These are phyloP conservation scores for Phialophora chinensis DNA, from an alignment of 2,329 filamentous ascomycete species.

Conservation along the genomic window DNA sequence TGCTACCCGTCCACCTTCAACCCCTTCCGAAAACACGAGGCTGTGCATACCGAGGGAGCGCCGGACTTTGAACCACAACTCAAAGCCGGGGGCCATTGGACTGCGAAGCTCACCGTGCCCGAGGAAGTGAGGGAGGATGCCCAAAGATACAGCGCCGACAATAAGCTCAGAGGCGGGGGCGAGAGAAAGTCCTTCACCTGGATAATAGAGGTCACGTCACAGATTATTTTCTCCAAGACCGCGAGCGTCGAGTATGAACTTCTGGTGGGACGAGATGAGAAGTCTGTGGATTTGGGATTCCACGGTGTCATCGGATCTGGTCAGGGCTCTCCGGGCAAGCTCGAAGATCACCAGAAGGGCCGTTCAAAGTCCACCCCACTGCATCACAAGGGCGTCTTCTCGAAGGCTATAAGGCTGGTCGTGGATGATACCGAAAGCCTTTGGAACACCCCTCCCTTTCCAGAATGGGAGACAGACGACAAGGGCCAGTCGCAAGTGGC, in stretches of 20 bases:
- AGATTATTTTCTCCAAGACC: conserved; percentile 90
- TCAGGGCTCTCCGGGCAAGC: conserved; percentile 66
- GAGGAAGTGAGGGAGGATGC: conserved; percentile 67
- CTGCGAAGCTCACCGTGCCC: conserved; percentile 78
- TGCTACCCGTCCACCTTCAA: conserved; percentile 84
- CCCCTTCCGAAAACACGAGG: conserved; percentile 77
- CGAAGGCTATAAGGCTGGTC: conserved; percentile 75
- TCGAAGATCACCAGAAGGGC: conserved; percentile 77
- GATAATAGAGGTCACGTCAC: conserved; percentile 89
- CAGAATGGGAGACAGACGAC: conserved; percentile 57
- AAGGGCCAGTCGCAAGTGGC: conserved; percentile 45
- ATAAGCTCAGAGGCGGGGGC: conserved; percentile 45
- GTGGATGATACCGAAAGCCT: conserved; percentile 87
- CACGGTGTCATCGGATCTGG: conserved; percentile 60
- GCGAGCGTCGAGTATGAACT: conserved; percentile 89
- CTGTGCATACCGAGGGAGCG: conserved; percentile 72
- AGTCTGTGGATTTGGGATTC: conserved; percentile 74
- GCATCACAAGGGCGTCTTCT: conserved; percentile 79
- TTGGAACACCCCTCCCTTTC: conserved; percentile 90
- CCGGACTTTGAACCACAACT: conserved; percentile 96
- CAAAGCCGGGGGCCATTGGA: conserved; percentile 90
- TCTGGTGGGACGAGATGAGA: conserved; percentile 81
- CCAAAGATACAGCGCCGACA: conserved; percentile 19
- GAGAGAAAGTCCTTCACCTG: conserved; percentile 71
- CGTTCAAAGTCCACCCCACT: conserved; percentile 51